Percentiles rank a stretch among this genome's conserved stretches.
Evolutionary conservation across 2,329 filamentous ascomycete genomes (phyloP).

Genomic region (Botryotinia narcissicola): DNA sequence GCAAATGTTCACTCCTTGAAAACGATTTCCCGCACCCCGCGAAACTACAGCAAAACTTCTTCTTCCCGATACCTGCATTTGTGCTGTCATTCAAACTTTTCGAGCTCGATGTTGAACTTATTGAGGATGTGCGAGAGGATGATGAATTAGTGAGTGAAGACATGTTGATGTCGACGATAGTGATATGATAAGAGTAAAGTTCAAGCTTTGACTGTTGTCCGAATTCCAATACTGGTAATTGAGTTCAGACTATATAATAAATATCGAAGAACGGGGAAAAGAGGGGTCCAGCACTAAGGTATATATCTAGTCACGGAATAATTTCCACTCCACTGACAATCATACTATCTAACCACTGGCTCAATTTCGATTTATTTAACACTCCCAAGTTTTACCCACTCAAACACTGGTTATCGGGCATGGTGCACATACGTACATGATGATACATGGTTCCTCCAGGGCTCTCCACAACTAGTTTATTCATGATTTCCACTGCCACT

Average conservation of each 20-base stretch:
- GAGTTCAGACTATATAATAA: constrained; percentile 19
- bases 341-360: constrained; percentile 10
- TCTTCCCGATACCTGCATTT: constrained; percentile 28
- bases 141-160: constrained; percentile 31
- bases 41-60: constrained; percentile 43
- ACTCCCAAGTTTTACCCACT: constrained; percentile 9
- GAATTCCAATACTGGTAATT: constrained; percentile 6
- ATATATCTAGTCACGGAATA: constrained; percentile 20
- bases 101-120: constrained; percentile 29
- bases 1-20: constrained; percentile 51
- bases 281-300: constrained; percentile 20
- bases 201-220: constrained; percentile 18
- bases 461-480: constrained; percentile 11
- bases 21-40: constrained; percentile 47
- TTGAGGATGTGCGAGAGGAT: constrained; percentile 33
- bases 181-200: constrained; percentile 12
- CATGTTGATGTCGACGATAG: constrained; percentile 22
- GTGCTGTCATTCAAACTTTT: constrained; percentile 24
- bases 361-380: constrained; percentile 13
- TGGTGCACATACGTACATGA: constrained; percentile 19
- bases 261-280: constrained; percentile 19
- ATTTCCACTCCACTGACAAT: constrained; percentile 12
- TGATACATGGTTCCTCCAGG: constrained; percentile 15
- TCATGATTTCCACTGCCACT: background rate
- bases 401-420: constrained; percentile 20